phyloP scores from a whole-genome alignment of 495 filamentous ascomycete genomes.

The Daldinia decipiens region DNA sequence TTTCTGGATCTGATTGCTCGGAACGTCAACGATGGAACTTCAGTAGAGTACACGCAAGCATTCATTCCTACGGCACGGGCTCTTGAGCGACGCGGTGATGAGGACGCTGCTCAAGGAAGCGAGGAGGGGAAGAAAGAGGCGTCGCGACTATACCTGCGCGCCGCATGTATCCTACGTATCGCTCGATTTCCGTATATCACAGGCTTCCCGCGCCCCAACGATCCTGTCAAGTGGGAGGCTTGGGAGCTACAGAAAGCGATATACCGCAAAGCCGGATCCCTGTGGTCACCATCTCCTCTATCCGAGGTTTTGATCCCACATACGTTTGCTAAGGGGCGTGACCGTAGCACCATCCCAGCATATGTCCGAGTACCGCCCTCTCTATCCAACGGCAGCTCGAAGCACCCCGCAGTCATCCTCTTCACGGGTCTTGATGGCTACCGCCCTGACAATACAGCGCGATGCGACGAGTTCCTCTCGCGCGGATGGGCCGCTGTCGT shows the following conservation, averaged over 20 bases:
- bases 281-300: constrained; percentile 65
- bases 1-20: constrained; percentile 69
- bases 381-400: constrained; percentile 45
- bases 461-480: constrained; percentile 70
- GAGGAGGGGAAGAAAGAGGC: constrained; percentile 61
- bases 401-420: constrained; percentile 70
- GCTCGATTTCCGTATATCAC: constrained; percentile 77
- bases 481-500: constrained; percentile 70
- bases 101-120: constrained; percentile 47
- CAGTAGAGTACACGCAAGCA: constrained; percentile 68
- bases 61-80: constrained; percentile 68
- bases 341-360: constrained; percentile 69
- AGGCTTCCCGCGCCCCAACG: constrained; percentile 52
- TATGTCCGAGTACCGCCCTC: constrained; percentile 68
- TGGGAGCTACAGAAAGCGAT: constrained; percentile 74
- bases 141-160: constrained; percentile 72
- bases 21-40: constrained; percentile 71
- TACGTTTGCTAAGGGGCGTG: constrained; percentile 56
- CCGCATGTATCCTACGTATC: constrained; percentile 77
- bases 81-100: constrained; percentile 62
- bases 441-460: constrained; percentile 78
- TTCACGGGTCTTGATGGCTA: constrained; percentile 85
- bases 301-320: constrained; percentile 71
- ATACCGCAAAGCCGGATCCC: constrained; percentile 67
- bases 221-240: constrained; percentile 65